phyloP scores from a whole-genome alignment of 2,329 filamentous ascomycete genomes.

The Phialemoniopsis sp. region DNA sequence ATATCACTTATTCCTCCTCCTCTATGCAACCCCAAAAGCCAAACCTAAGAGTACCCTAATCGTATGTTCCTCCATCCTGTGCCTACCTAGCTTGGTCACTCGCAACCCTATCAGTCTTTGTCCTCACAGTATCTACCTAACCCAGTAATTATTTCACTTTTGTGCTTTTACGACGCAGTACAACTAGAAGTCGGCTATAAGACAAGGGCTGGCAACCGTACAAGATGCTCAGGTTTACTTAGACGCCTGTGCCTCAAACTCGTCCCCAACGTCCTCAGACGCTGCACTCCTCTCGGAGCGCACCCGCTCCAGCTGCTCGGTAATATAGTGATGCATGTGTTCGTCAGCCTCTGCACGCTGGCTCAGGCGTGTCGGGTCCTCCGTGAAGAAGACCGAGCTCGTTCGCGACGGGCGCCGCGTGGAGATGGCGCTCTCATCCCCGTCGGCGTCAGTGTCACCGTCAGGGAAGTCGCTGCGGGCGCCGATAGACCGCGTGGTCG shows the following conservation, averaged over 20 bases:
- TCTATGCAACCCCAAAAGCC: no score
- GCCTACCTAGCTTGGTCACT: no score
- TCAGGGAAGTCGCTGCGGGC: conserved; percentile 73
- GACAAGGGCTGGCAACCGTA: no score
- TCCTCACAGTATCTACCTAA: no score
- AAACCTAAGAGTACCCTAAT: no score
- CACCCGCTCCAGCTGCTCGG: conserved; percentile 73
- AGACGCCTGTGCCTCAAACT: conserved; percentile 37
- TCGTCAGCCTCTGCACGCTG: conserved; percentile 55
- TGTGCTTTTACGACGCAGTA: no score
- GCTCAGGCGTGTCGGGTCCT: conserved; percentile 46
- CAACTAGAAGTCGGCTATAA: no score
- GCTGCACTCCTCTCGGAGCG: conserved; percentile 47
- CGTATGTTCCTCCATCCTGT: no score
- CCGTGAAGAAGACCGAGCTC: conserved; percentile 26
- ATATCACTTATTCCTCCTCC: no score
- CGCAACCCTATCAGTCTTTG: no score
- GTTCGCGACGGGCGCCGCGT: conserved; percentile 26
- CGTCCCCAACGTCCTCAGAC: conserved; percentile 36
- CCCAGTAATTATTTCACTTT: no score
- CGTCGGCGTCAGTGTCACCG: conserved; percentile 39
- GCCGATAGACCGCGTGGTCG: conserved; percentile 79
- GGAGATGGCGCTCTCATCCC: conserved; percentile 29
- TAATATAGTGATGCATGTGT: conserved; percentile 78
- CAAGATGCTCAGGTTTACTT: no score